A percentile compares a stretch with the other conserved stretches of the same genome.
Conservation (phyloP, 2,329 filamentous ascomycete species). For the Pleomassaria siparia region DNA sequence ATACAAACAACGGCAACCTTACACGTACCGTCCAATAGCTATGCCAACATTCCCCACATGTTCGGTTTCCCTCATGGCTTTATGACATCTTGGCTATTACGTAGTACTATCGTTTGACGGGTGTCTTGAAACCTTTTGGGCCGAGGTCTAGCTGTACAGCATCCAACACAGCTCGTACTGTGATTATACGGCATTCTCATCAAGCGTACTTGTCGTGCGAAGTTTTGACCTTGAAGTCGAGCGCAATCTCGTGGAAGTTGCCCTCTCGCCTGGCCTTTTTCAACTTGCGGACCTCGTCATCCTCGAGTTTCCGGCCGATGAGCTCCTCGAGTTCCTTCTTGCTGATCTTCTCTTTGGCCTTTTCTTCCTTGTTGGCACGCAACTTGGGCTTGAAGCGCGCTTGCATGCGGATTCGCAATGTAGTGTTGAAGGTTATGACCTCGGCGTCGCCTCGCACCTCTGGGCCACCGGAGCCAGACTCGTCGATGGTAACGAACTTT, state of each 20-base stretch:
- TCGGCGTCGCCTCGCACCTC: slow-evolving; percentile 78
- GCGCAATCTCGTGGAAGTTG: slow-evolving; percentile 81
- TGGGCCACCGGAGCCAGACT: slow-evolving; percentile 44
- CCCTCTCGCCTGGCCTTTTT: slow-evolving; percentile 84
- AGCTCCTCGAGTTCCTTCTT: slow-evolving; percentile 81
- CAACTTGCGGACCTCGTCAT: slow-evolving; percentile 81
- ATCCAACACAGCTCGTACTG: background rate
- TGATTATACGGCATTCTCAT: background rate
- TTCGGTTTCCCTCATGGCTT: background rate
- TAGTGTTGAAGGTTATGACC: slow-evolving; percentile 67
- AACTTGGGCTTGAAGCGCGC: slow-evolving; percentile 86
- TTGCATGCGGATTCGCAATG: slow-evolving; percentile 86
- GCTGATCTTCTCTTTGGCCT: slow-evolving; percentile 81
- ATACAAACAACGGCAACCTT: background rate
- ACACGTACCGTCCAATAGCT: background rate
- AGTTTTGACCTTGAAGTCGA: slow-evolving; percentile 86
- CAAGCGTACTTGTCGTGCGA: slow-evolving; percentile 60
- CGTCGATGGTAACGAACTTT: slow-evolving; percentile 65
- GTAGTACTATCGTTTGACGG: background rate
- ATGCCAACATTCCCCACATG: background rate
- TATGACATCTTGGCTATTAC: background rate
- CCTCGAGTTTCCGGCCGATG: slow-evolving; percentile 73
- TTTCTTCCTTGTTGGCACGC: slow-evolving; percentile 78
- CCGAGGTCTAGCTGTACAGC: background rate
- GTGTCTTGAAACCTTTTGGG: background rate